These are phyloP conservation scores for Aegilops umbellulata DNA, from an alignment of 176 grass and related monocot genomes.

Conservation along the genomic window DNA sequence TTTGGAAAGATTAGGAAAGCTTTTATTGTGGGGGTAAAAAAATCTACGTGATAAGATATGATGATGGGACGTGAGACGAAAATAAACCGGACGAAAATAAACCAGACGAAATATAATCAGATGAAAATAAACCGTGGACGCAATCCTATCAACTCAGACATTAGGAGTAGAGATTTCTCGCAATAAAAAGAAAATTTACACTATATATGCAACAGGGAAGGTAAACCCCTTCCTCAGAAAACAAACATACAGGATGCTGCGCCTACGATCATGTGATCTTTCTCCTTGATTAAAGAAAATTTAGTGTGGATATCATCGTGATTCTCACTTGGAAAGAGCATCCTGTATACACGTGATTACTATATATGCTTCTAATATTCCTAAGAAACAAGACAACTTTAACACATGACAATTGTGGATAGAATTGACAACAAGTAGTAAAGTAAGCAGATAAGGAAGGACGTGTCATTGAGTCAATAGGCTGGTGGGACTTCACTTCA, in stretches of 20 bases:
- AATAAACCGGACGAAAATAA: too few relatives aligned
- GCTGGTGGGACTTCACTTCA: background rate
- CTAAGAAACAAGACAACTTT: background rate
- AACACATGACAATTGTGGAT: background rate
- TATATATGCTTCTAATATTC: background rate
- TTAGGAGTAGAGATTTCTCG: too few relatives aligned
- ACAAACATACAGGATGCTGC: background rate
- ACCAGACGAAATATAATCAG: too few relatives aligned
- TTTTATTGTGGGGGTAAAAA: too few relatives aligned
- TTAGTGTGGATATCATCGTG: too few relatives aligned
- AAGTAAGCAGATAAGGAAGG: slow-evolving; percentile 32
- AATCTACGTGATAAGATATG: too few relatives aligned
- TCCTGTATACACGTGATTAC: background rate
- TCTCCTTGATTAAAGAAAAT: background rate
- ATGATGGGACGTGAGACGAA: too few relatives aligned
- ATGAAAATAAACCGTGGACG: too few relatives aligned
- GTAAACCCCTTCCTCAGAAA: background rate
- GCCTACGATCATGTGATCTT: background rate
- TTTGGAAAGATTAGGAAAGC: too few relatives aligned
- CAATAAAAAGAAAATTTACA: too few relatives aligned
- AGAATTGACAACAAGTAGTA: slow-evolving; percentile 29
- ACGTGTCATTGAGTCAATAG: background rate
- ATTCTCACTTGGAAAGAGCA: background rate
- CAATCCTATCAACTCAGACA: too few relatives aligned
- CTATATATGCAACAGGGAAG: too few relatives aligned